Conservation (phyloP, 2,329 filamentous ascomycete species). For the Catunica adiposa region DNA sequence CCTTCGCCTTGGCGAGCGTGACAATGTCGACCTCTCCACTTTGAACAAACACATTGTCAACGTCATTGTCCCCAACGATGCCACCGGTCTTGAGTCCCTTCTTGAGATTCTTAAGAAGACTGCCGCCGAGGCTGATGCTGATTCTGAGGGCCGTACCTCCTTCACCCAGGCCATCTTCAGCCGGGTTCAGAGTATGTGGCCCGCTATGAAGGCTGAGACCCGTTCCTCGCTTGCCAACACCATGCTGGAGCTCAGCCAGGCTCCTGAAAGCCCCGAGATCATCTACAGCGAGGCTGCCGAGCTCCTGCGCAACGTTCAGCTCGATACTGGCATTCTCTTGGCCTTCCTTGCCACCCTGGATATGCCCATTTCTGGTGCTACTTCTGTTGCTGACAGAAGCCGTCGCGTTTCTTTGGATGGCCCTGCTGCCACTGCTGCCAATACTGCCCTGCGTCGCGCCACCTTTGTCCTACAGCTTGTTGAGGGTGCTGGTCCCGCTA, state of each 20-base stretch:
- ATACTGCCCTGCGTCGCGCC: constrained; percentile 51
- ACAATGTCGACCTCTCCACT: constrained; percentile 26
- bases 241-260: constrained; percentile 45
- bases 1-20: constrained; percentile 24
- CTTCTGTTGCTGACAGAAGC: constrained; percentile 48
- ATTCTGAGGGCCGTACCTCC: constrained; percentile 25
- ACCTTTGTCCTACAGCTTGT: constrained; percentile 82
- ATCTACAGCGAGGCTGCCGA: constrained; percentile 44
- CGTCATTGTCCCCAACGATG: constrained; percentile 37
- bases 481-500: constrained; percentile 59
- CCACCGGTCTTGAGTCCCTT: constrained; percentile 34
- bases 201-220: constrained; percentile 47
- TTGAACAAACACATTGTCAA: constrained; percentile 32
- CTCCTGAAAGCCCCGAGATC: constrained; percentile 20
- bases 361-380: constrained; percentile 52
- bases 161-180: constrained; percentile 50
- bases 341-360: constrained; percentile 60
- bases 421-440: constrained; percentile 6
- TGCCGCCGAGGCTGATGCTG: constrained; percentile 21
- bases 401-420: constrained; percentile 32
- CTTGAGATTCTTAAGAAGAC: constrained; percentile 28
- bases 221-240: constrained; percentile 43
- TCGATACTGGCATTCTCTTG: constrained; percentile 56
- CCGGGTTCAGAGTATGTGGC: constrained; percentile 57
- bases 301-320: constrained; percentile 53